Evolutionary conservation across 306 rosid genomes (phyloP).

Genomic region (Cicer chorassanicum): DNA sequence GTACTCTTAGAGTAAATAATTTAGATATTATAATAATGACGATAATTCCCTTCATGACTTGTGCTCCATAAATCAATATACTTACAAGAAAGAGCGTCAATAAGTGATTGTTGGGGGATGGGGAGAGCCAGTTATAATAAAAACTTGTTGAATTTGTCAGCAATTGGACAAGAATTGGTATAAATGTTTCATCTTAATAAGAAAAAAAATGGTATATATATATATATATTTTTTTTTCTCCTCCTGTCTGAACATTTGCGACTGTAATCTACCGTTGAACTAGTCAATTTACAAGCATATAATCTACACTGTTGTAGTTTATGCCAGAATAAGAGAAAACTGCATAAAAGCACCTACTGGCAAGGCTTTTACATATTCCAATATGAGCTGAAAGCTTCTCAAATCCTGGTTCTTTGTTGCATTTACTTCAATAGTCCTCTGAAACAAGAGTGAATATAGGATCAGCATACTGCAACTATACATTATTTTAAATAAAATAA

Average conservation of each 20-base stretch:
- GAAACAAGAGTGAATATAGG: constrained; percentile 51
- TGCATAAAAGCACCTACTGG: constrained; percentile 66
- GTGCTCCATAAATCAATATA: constrained; percentile 38
- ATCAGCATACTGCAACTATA: constrained; percentile 42
- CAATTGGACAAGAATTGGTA: not conserved
- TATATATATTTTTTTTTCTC: not conserved
- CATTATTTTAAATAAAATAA: constrained; percentile 1
- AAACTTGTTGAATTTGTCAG: constrained; percentile 19
- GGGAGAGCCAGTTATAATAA: not conserved
- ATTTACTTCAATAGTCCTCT: constrained; percentile 73
- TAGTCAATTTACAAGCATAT: constrained; percentile 32
- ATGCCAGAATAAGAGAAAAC: constrained; percentile 28
- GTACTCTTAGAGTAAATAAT: constrained; percentile 15
- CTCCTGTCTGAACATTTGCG: constrained; percentile 25
- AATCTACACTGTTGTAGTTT: constrained; percentile 4
- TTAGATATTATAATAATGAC: constrained; percentile 32
- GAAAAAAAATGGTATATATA: not conserved
- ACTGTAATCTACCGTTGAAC: constrained; percentile 21
- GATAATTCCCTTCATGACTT: constrained; percentile 31
- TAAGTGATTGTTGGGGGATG: not conserved
- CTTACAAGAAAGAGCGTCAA: constrained; percentile 1
- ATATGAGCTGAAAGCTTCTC: constrained; percentile 88
- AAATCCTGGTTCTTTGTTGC: constrained; percentile 64
- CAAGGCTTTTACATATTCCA: constrained; percentile 93
- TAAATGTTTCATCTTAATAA: not conserved